Percentiles rank a stretch among this genome's conserved stretches.
These are phyloP conservation scores for Ceriops tagal DNA, from an alignment of 345 rosid genomes.

Conservation along the genomic window DNA sequence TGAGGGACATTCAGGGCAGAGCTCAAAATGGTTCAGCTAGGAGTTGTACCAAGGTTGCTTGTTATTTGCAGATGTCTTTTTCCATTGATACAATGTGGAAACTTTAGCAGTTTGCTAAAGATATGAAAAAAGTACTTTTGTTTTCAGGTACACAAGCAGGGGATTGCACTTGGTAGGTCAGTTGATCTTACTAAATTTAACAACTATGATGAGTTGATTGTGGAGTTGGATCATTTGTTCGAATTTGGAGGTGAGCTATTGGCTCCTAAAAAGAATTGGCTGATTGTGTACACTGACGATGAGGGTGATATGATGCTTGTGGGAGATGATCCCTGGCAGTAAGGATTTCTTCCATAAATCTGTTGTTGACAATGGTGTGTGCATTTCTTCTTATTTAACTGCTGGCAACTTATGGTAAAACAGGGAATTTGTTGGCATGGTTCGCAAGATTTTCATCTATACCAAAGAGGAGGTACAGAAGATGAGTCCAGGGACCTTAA, in stretches of 20 bases:
- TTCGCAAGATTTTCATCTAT: constrained; percentile 42
- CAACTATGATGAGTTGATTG: constrained; percentile 41
- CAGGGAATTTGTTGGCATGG: constrained; percentile 63
- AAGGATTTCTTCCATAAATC: constrained; percentile 16
- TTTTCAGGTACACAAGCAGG: constrained; percentile 52
- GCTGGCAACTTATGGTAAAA: background rate
- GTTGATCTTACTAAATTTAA: constrained; percentile 47
- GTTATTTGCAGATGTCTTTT: background rate
- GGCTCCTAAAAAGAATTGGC: constrained; percentile 39
- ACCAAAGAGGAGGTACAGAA: constrained; percentile 49
- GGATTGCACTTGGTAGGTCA: constrained; percentile 51
- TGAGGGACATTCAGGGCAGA: constrained; percentile 36
- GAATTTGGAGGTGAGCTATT: constrained; percentile 51
- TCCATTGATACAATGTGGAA: background rate
- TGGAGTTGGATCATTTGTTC: constrained; percentile 48
- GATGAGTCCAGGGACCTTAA: constrained; percentile 36
- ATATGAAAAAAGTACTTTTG: background rate
- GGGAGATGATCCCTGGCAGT: constrained; percentile 68
- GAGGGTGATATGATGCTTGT: constrained; percentile 61
- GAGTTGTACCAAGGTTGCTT: constrained; percentile 48
- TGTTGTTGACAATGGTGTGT: background rate
- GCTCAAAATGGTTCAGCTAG: constrained; percentile 35
- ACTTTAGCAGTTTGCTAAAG: too few relatives aligned
- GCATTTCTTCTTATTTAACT: background rate
- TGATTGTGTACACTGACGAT: constrained; percentile 49